Conservation (phyloP, 257 asterid genomes). For the Ligustrum vulgare region DNA sequence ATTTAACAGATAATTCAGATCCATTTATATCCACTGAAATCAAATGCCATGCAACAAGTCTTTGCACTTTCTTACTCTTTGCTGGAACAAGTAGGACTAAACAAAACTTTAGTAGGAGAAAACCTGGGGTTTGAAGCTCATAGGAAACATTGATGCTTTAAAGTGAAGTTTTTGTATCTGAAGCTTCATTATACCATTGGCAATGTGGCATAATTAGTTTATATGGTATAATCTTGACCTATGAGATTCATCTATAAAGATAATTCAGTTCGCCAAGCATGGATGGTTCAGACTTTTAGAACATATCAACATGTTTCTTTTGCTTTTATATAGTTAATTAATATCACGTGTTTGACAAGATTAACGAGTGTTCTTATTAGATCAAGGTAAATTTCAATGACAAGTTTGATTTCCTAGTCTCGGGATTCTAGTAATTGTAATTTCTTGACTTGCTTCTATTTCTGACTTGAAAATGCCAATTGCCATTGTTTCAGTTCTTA, state of each 20-base stretch:
- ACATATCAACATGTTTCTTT: background rate
- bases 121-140: background rate
- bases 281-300: background rate
- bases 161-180: background rate
- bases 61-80: background rate
- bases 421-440: slow-evolving; percentile 13
- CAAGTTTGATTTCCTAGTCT: slow-evolving; percentile 5
- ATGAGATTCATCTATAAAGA: background rate
- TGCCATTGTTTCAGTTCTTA: background rate
- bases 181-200: background rate
- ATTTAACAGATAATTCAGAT: too few species aligned
- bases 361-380: background rate
- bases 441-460: slow-evolving; percentile 19
- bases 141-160: background rate
- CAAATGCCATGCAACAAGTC: too few species aligned
- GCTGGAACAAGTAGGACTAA: background rate
- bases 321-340: background rate
- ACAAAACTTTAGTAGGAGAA: background rate
- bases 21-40: too few species aligned
- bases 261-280: background rate
- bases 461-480: slow-evolving; percentile 5
- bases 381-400: slow-evolving; percentile 6
- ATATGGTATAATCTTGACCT: background rate
- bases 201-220: too few species aligned
- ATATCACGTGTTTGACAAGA: background rate